phyloP scores from a whole-genome alignment of 2,329 filamentous ascomycete genomes.

The Sporothrix globosa region DNA sequence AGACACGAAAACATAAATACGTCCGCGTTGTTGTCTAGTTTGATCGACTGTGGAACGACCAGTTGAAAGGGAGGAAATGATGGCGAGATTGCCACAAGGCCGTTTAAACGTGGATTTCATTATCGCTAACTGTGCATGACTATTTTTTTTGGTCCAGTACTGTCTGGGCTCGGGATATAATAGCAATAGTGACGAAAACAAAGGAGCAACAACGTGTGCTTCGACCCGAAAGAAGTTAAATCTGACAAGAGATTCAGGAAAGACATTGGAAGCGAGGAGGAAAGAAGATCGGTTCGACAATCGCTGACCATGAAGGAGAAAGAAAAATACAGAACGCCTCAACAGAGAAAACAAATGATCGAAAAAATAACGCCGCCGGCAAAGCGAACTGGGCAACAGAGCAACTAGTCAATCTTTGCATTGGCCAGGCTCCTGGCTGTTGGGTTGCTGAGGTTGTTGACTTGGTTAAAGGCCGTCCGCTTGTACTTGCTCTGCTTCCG shows the following conservation, averaged over 20 bases:
- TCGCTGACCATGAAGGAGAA: background rate
- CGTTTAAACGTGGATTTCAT: background rate
- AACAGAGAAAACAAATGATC: background rate
- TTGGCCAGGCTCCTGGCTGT: conserved; percentile 66
- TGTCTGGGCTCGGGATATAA: background rate
- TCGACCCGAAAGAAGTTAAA: background rate
- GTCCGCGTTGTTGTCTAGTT: background rate
- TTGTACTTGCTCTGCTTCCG: conserved; percentile 84
- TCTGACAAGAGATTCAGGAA: background rate
- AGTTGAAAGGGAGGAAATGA: background rate
- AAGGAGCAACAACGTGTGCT: background rate
- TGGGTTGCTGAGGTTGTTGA: conserved; percentile 79
- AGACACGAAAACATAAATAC: background rate
- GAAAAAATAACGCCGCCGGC: background rate
- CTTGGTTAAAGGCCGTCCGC: conserved; percentile 69
- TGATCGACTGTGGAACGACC: background rate
- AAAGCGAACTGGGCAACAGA: too few species aligned
- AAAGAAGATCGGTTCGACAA: background rate
- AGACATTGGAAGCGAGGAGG: background rate
- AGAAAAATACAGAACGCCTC: background rate
- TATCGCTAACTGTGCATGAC: background rate
- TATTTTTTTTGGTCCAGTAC: conserved; percentile 1
- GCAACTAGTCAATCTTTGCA: conserved; percentile 71
- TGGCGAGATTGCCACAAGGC: background rate
- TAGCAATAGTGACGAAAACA: background rate